Evolutionary conservation across 352 stramenopile species (phyloP), one percentile per base, ranked within the genome.

Genomic region (Hyphochytrium catenoides): DNA sequence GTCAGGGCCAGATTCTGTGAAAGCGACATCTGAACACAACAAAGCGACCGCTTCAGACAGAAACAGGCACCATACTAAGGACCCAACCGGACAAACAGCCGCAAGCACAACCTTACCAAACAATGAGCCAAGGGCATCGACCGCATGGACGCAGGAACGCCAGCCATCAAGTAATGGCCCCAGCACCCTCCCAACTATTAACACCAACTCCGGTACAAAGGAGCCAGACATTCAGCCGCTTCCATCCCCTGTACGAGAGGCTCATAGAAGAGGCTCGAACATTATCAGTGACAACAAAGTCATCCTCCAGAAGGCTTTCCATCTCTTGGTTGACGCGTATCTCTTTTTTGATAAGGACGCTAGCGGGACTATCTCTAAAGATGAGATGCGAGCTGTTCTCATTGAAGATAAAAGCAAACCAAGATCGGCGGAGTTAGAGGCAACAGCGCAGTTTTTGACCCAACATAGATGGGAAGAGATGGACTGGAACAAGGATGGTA

Each of bases 251-350:
- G n/a, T n/a, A n/a, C n/a, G n/a, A n/a, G n/a, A n/a, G n/a, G n/a
- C n/a, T n/a, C n/a, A n/a, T n/a, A n/a, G n/a, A n/a, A n/a, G n/a
- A n/a, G n/a, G n/a, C n/a, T n/a, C n/a, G n/a, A n/a, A n/a, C n/a
- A n/a, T n/a, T n/a, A n/a, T n/a, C n/a, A n/a, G n/a, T n/a, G n/a
- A n/a, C n/a, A n/a, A n/a, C n/a, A n/a, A n/a, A n/a, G n/a, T n/a
- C n/a, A n/a, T n/a, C n/a, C n/a, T n/a, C n/a, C n/a, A n/a, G n/a
- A 75, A 77, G 35, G 62, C 61, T 14, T 47, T 82, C 15, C 64
- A 84, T 20, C 63, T 82, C n/a, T 71, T 81, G 34, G 53, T 81
- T 14, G 71, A 63, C 8, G 67, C 71, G 16, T 86, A 82, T 32
- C 24, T 86, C 24, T 51, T 78, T 38, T 83, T 87, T 34, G 71